Base-by-base conservation (phyloP, 1,284 basidiomycete genomes). In the Peniophora sp. region DNA sequence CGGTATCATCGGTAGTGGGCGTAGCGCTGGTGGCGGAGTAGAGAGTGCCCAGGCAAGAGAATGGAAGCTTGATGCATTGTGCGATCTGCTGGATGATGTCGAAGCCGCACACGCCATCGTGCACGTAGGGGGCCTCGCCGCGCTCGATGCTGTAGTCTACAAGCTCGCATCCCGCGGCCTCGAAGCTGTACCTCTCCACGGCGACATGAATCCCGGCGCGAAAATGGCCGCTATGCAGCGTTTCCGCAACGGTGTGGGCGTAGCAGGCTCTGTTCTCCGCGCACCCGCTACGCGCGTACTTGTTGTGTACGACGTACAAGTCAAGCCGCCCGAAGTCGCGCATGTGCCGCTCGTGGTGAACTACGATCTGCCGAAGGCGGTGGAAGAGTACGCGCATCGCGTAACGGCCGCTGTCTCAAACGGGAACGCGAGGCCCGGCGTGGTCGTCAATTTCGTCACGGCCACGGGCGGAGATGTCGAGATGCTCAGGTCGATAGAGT, bases 401-500 rank as follows among this genome's bases (percentile, higher is more conserved):
- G 88, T 91, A 58, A 83, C 87, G 27, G 84, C 90, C 45, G 88
- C 89, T 48, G 85, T 90, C 56, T 85, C 88, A 36, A 81, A 83
- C 52, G 89, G 75, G 64, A 88, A 89, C 10, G 23, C 19, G 45
- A 83, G 90, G 52, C 85, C 91, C 50, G 91, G 92, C 48, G 91
- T 97, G 41, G 81, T 97, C 55, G 79, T 97, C 63, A 96, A 95
- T 64, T 95, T 97, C 61, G 94, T 97, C 53, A 97, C 95, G 53
- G 94, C 94, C 44, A 93, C 92, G 2, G 94, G 94, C 34, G 94
- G 94, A 45, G 94, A 97, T 65, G 92, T 97, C 47, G 94, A 97
- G 73, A 97, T 97, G 94, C 74, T 97, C 57, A 82, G 94, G 63
- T 93, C 90, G 59, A 95, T 97, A 73, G 94, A 97, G 74, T 96